A percentile compares a stretch with the other conserved stretches of the same genome.
These are phyloP conservation scores for Dendrocalamus latiflorus DNA, from an alignment of 202 grass and related monocot species.

Conservation along the genomic window DNA sequence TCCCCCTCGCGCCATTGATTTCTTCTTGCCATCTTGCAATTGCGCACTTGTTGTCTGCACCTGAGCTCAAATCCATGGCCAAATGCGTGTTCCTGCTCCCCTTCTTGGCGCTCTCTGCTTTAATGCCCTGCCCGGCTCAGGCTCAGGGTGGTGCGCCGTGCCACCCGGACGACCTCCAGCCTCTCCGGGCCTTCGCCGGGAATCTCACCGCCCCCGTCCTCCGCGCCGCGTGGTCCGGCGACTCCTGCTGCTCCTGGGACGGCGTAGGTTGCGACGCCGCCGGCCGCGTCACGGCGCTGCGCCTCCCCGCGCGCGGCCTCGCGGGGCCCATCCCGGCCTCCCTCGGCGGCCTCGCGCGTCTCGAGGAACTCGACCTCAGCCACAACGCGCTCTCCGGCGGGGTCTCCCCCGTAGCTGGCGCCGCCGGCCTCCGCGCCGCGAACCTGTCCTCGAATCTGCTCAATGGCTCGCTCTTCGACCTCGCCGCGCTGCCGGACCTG, in stretches of 20 bases:
- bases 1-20: no score
- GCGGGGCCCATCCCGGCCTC: slow-evolving; percentile 21
- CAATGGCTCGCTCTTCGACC: slow-evolving; percentile 34
- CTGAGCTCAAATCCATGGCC: slow-evolving; percentile 25
- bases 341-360: slow-evolving; percentile 35
- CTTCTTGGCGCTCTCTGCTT: background rate
- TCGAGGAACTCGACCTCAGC: slow-evolving; percentile 68
- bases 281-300: slow-evolving; percentile 37
- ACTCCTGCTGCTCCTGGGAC: slow-evolving; percentile 58
- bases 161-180: slow-evolving; percentile 54
- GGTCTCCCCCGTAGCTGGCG: slow-evolving; percentile 20
- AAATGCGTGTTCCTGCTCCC: background rate
- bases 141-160: slow-evolving; percentile 26
- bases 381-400: slow-evolving; percentile 48
- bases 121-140: background rate
- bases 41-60: background rate
- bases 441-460: slow-evolving; percentile 81
- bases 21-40: background rate
- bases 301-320: slow-evolving; percentile 35
- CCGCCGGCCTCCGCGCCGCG: slow-evolving; percentile 10
- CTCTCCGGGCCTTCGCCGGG: slow-evolving; percentile 52
- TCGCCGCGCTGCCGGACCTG: slow-evolving; percentile 40
- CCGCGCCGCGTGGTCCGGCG: slow-evolving; percentile 22
- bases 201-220: slow-evolving; percentile 40
- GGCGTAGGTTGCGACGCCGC: slow-evolving; percentile 45